These are phyloP conservation scores for Coprinopsis sp. DNA, from an alignment of 768 basidiomycete species.

Conservation along the genomic window DNA sequence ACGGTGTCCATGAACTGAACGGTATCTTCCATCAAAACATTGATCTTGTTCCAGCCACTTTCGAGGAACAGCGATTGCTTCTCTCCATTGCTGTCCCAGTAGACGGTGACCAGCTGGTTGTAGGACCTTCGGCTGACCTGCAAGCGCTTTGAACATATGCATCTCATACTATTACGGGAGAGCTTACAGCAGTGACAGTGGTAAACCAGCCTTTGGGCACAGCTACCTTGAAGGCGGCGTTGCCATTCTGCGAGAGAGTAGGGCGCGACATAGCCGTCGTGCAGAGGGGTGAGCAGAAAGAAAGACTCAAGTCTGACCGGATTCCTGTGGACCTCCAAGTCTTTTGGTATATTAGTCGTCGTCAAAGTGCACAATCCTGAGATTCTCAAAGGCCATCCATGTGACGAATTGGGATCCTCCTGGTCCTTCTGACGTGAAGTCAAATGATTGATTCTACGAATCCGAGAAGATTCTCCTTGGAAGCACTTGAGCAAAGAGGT, in stretches of 20 bases:
- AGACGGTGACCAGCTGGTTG: slow-evolving; percentile 12
- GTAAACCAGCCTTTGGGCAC: slow-evolving; percentile 9
- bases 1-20: neutral
- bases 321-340: neutral
- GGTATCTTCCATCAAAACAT: neutral
- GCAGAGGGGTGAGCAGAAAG: neutral
- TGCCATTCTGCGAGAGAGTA: neutral
- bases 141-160: neutral
- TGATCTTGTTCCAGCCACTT: neutral
- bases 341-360: neutral
- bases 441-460: too few relatives aligned
- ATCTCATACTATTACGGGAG: neutral
- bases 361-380: neutral
- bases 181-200: slow-evolving; percentile 8
- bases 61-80: neutral
- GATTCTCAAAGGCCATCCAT: too few relatives aligned
- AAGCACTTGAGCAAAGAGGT: too few relatives aligned
- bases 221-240: slow-evolving; percentile 6
- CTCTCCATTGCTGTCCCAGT: neutral
- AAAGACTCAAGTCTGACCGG: neutral
- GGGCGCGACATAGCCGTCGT: slow-evolving; percentile 7
- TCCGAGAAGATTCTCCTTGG: too few relatives aligned
- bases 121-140: slow-evolving; percentile 2
- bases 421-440: too few relatives aligned
- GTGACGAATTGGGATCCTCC: too few relatives aligned